Evolutionary conservation across 2,329 filamentous ascomycete species (phyloP).

Genomic region (Volutella citrinella): DNA sequence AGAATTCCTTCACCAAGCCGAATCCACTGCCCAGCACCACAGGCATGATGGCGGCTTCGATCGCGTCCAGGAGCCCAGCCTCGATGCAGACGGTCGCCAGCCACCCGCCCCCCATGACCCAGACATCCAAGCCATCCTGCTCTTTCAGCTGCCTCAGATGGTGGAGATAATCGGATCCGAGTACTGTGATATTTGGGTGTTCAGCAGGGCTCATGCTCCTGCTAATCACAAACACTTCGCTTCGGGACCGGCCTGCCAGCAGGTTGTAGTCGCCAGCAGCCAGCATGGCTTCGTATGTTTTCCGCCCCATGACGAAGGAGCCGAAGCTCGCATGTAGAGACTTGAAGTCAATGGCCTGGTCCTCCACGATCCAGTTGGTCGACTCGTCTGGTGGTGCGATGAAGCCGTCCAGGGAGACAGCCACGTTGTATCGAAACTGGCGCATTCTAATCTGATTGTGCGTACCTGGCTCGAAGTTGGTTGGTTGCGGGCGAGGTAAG

Average conservation of each 20-base stretch:
- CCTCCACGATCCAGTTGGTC: slow-evolving; percentile 29
- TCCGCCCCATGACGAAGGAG: slow-evolving; percentile 34
- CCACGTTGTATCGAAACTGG: slow-evolving; percentile 31
- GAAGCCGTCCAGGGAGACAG: slow-evolving; percentile 33
- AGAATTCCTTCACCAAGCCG: slow-evolving; percentile 14
- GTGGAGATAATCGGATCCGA: slow-evolving; percentile 16
- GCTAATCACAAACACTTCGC: slow-evolving; percentile 29
- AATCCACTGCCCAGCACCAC: slow-evolving; percentile 21
- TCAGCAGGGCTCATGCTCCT: slow-evolving; percentile 14
- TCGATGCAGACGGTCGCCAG: slow-evolving; percentile 27
- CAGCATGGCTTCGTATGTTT: slow-evolving; percentile 30
- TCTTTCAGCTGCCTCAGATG: slow-evolving; percentile 20
- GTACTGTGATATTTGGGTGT: slow-evolving; percentile 22
- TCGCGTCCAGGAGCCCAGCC: slow-evolving; percentile 26
- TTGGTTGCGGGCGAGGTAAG: too few species aligned
- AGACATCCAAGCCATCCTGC: slow-evolving; percentile 25
- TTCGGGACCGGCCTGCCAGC: slow-evolving; percentile 13
- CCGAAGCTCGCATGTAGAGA: slow-evolving; percentile 29
- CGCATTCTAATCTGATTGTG: slow-evolving; percentile 10
- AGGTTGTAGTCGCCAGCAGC: slow-evolving; percentile 17
- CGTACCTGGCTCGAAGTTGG: too few species aligned
- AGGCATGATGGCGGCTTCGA: slow-evolving; percentile 28
- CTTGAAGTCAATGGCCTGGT: slow-evolving; percentile 30
- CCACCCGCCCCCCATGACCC: slow-evolving; percentile 34
- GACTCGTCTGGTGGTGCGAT: slow-evolving; percentile 30